Conservation (phyloP, 106 monocot genomes). For the Phalaenopsis equestris region DNA sequence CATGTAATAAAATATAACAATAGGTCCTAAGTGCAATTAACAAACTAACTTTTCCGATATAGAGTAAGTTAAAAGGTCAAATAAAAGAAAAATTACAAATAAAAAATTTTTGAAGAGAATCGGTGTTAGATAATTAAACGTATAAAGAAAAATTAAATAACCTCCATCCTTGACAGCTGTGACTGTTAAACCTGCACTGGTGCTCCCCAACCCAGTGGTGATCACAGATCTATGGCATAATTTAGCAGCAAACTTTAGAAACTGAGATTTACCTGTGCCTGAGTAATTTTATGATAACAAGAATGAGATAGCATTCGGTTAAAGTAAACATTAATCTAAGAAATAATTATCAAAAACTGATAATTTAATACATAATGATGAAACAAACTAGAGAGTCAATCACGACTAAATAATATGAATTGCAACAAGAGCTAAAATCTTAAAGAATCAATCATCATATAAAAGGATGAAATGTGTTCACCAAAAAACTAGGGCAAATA, state of each 20-base stretch:
- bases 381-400: constrained; percentile 6
- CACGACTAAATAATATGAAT: not conserved
- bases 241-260: constrained; percentile 97
- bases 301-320: not conserved
- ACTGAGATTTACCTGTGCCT: constrained; percentile 99
- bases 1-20: not conserved
- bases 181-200: constrained; percentile 95
- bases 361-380: not conserved
- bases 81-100: not conserved
- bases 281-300: constrained; percentile 1
- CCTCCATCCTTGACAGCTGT: constrained; percentile 99
- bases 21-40: not conserved
- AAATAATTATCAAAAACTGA: not conserved
- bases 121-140: not conserved
- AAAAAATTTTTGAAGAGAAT: not conserved
- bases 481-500: not conserved
- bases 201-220: constrained; percentile 96
- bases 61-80: not conserved
- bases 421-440: not conserved
- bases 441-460: not conserved
- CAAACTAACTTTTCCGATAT: not conserved
- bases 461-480: not conserved
- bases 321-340: not conserved
- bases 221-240: constrained; percentile 88
- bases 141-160: constrained; percentile 19